Percentiles rank a stretch among this genome's conserved stretches.
These are phyloP conservation scores for Colletotrichum gigasporum DNA, from an alignment of 2,329 filamentous ascomycete genomes.

Conservation along the genomic window DNA sequence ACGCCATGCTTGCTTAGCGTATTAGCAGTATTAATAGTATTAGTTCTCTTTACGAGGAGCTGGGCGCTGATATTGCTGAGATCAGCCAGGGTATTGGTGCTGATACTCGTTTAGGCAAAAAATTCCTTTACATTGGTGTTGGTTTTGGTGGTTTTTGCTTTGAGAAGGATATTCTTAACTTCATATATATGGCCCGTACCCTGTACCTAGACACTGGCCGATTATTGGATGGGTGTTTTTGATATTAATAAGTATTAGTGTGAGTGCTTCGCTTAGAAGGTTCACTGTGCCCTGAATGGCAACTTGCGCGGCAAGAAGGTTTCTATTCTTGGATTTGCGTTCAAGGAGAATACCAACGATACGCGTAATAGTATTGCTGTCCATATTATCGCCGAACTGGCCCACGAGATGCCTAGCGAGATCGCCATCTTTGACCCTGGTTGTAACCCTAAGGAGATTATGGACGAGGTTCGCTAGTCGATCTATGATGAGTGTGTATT, in stretches of 20 bases:
- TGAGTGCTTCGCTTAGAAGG: slow-evolving; percentile 71
- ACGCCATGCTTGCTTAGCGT: slow-evolving; percentile 82
- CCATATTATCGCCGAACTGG: slow-evolving; percentile 71
- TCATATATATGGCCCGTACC: slow-evolving; percentile 78
- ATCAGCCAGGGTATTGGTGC: slow-evolving; percentile 73
- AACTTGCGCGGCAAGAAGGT: slow-evolving; percentile 77
- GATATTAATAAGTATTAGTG: slow-evolving; percentile 81
- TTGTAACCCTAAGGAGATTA: slow-evolving; percentile 61
- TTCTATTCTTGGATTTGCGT: slow-evolving; percentile 78
- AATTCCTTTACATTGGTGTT: slow-evolving; percentile 78
- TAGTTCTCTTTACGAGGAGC: slow-evolving; percentile 81
- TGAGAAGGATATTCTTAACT: slow-evolving; percentile 80
- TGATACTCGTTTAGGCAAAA: slow-evolving; percentile 76
- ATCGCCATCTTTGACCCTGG: slow-evolving; percentile 76
- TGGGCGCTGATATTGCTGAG: slow-evolving; percentile 79
- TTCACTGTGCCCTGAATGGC: slow-evolving; percentile 74
- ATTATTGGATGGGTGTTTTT: slow-evolving; percentile 80
- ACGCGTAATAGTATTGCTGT: slow-evolving; percentile 77
- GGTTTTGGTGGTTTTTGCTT: slow-evolving; percentile 86
- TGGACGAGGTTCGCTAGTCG: slow-evolving; percentile 57
- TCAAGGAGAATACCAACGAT: slow-evolving; percentile 83
- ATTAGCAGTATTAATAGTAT: slow-evolving; percentile 85
- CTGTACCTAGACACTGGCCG: slow-evolving; percentile 75
- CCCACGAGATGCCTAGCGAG: slow-evolving; percentile 70
- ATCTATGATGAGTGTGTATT: slow-evolving; percentile 64